Evolutionary conservation across 768 basidiomycete genomes (phyloP).

Genomic region (Exidia glandulosa): DNA sequence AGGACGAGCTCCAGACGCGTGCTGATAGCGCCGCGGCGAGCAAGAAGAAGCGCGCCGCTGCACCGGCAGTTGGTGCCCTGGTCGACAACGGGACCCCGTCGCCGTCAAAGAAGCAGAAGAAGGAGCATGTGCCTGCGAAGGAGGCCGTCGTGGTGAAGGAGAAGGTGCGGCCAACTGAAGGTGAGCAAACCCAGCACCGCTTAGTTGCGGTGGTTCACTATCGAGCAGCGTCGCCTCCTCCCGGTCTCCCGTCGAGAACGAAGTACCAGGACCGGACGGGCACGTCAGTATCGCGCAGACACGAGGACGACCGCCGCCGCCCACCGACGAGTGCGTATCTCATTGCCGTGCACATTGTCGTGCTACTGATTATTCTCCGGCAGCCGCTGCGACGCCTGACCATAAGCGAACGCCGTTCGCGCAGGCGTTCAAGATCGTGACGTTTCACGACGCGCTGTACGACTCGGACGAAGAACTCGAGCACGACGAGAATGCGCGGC

Average conservation of each 20-base stretch:
- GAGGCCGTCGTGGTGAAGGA: no score
- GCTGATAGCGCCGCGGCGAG: background rate
- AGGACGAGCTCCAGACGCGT: constrained; percentile 31
- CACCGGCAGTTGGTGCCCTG: background rate
- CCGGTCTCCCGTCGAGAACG: no score
- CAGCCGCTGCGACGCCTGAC: background rate
- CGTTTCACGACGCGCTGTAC: background rate
- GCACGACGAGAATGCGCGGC: background rate
- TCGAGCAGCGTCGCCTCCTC: no score
- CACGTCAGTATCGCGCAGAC: no score
- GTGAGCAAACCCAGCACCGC: background rate
- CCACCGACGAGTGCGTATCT: no score
- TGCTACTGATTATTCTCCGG: no score
- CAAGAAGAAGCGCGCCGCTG: background rate
- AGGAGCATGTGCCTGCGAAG: background rate
- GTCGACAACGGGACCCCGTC: background rate
- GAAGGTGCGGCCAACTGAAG: background rate
- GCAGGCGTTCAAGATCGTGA: background rate
- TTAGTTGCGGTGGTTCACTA: no score
- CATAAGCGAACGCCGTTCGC: background rate
- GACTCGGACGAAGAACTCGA: background rate
- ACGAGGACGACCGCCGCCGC: no score
- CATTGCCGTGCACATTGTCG: no score
- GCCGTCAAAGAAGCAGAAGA: background rate
- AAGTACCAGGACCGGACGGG: no score